Conservation (phyloP, 345 rosid species). For the Euphorbia lathyris region DNA sequence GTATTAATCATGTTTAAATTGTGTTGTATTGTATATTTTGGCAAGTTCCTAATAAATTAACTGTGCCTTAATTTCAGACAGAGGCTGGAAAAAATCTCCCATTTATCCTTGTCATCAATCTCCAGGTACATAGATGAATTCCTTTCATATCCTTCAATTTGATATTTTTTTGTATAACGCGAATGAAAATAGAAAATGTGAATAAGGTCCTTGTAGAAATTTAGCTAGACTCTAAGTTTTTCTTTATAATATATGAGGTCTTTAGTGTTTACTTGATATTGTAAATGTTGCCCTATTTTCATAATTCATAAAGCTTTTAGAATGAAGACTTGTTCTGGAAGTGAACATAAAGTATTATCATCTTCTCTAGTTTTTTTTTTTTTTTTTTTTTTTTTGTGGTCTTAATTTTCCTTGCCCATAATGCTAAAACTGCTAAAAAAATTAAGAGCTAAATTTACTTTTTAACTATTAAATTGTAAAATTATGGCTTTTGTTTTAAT, state of each 20-base stretch:
- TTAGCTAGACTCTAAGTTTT: background rate
- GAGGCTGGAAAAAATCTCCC: slow-evolving; percentile 91
- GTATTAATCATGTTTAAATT: too few species aligned
- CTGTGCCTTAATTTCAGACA: slow-evolving; percentile 49
- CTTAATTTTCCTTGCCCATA: too few species aligned
- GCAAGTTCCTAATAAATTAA: slow-evolving; percentile 11
- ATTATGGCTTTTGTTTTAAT: too few species aligned
- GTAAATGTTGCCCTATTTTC: background rate
- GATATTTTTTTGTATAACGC: background rate
- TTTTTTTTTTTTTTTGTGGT: too few species aligned
- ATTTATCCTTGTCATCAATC: slow-evolving; percentile 76
- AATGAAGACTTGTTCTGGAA: background rate
- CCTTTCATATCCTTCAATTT: slow-evolving; percentile 11
- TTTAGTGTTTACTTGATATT: background rate
- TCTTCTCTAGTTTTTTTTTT: too few species aligned
- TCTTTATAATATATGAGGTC: background rate
- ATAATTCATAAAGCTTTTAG: too few species aligned
- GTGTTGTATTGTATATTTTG: background rate
- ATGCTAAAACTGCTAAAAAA: too few species aligned
- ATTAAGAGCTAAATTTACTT: too few species aligned
- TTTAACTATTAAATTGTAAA: too few species aligned
- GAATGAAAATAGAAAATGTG: background rate
- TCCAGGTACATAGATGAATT: slow-evolving; percentile 57
- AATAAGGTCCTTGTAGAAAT: background rate
- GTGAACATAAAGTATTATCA: background rate